Conservation (phyloP, 2,329 filamentous ascomycete species). For the Pyricularia sp. region DNA sequence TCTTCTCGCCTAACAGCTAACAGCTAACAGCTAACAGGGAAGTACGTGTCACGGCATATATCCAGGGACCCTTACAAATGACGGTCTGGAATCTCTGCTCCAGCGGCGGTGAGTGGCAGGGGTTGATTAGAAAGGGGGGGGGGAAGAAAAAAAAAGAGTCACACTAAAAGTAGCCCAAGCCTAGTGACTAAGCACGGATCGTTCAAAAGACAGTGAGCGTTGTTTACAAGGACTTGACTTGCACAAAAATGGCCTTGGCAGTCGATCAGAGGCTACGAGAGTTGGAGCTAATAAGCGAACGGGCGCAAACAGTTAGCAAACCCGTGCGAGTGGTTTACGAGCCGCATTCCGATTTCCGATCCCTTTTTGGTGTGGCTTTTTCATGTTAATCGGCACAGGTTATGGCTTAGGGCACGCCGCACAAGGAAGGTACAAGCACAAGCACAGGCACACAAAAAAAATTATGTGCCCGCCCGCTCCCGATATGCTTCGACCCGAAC, state of each 20-base stretch:
- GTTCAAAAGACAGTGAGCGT: neutral
- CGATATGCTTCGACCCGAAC: no score
- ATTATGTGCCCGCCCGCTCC: no score
- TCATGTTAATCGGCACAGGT: neutral
- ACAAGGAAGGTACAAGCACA: neutral
- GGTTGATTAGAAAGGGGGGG: neutral
- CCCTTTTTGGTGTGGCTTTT: neutral
- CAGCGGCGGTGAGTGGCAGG: neutral
- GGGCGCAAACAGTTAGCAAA: neutral
- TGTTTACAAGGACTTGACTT: neutral
- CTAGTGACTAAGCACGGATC: neutral
- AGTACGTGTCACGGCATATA: neutral
- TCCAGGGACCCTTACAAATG: neutral
- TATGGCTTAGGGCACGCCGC: neutral
- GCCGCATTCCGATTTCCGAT: neutral
- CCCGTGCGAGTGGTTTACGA: neutral
- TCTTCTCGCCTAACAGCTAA: neutral
- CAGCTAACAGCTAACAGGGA: neutral
- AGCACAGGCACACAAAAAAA: neutral
- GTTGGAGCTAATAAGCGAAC: neutral
- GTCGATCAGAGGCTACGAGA: neutral
- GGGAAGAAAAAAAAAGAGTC: no score
- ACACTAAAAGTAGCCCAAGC: neutral
- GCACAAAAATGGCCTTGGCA: neutral
- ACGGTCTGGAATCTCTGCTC: neutral